Evolutionary conservation across 164 flowering plant species (phyloP).

Genomic region (Vitis labrusca): DNA sequence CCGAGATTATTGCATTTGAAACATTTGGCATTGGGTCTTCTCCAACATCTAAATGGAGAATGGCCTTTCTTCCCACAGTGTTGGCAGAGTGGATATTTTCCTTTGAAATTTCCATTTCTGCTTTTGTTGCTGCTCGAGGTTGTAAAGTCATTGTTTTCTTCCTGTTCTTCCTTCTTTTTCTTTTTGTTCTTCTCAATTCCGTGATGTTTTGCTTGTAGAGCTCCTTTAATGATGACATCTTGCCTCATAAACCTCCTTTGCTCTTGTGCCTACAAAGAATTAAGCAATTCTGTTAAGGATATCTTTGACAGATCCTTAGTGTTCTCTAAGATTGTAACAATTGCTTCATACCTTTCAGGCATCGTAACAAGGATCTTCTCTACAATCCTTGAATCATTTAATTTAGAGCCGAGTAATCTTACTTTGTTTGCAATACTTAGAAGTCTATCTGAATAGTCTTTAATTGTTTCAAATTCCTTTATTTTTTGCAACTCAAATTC

Average conservation of each 20-base stretch:
- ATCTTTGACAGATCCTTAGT: neutral
- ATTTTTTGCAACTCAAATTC: constrained; percentile 1
- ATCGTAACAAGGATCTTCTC: no score
- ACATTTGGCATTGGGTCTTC: constrained; percentile 2
- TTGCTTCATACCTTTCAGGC: no score
- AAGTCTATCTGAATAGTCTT: no score
- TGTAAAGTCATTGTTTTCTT: no score
- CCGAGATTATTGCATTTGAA: neutral
- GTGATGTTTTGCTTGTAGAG: neutral
- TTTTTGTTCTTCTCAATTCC: no score
- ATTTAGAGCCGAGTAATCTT: neutral
- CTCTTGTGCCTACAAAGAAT: constrained; percentile 7
- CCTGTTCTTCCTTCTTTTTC: no score
- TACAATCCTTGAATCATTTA: no score
- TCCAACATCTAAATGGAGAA: neutral
- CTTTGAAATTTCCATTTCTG: no score
- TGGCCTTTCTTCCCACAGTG: neutral
- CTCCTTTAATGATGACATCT: constrained; percentile 1
- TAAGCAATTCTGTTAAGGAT: neutral
- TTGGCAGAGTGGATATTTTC: neutral
- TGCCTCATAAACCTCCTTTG: neutral
- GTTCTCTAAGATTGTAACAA: no score
- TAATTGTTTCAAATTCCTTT: no score
- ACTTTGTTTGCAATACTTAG: neutral
- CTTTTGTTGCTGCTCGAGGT: no score